These are phyloP conservation scores for Albophoma yamanashiensis DNA, from an alignment of 2,329 filamentous ascomycete genomes.

Conservation along the genomic window DNA sequence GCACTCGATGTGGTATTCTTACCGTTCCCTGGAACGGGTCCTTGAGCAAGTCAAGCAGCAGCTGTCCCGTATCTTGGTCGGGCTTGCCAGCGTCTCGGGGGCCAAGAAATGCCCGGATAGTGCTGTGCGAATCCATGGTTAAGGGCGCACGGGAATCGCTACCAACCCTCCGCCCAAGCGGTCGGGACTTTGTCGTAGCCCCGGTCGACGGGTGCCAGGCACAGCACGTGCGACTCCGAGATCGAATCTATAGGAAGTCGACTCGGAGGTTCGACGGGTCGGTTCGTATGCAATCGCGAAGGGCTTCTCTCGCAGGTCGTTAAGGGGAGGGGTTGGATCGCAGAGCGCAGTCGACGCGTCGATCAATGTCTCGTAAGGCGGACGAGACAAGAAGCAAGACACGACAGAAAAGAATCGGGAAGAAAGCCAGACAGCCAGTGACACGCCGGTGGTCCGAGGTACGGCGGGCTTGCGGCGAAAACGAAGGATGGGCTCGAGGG, in stretches of 20 bases:
- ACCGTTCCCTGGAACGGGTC: constrained; percentile 40
- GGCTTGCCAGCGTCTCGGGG: neutral
- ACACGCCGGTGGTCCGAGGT: neutral
- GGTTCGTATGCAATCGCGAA: neutral
- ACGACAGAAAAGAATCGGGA: neutral
- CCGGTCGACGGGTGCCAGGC: neutral
- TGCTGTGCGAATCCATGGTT: neutral
- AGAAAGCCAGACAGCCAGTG: neutral
- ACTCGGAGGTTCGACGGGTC: neutral
- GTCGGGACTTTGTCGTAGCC: neutral
- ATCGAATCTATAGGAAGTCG: neutral
- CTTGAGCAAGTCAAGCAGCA: constrained; percentile 37
- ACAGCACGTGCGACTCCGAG: neutral
- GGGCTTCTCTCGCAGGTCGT: neutral
- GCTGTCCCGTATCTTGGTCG: constrained; percentile 21
- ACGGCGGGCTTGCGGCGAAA: no score
- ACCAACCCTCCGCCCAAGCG: neutral
- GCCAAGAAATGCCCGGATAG: neutral
- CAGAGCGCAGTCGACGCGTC: neutral
- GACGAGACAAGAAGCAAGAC: neutral
- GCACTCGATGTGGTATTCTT: constrained; percentile 6
- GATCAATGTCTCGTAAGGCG: neutral
- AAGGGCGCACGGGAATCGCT: neutral
- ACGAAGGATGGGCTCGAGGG: neutral
- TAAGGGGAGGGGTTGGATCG: neutral